Evolutionary conservation across 352 stramenopile genomes (phyloP), one percentile per base, ranked within the genome.

Genomic region (Phytophthora cryptogea): DNA sequence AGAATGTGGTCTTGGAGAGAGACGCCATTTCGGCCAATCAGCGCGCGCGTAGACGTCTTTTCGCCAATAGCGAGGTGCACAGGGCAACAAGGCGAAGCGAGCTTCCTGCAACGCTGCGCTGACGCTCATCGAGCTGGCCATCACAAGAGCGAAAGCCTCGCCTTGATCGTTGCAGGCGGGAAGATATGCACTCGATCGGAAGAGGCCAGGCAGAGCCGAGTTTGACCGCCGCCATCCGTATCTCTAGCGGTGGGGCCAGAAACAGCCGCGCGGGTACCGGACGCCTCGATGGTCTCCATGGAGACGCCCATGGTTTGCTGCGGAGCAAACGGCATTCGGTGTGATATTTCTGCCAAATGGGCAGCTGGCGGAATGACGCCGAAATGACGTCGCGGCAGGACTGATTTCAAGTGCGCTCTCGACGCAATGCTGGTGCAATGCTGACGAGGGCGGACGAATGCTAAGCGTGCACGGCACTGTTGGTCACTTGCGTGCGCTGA

Each of bases 311-410:
- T 23, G 20, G 20, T 23, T 23, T 23, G 20, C 20, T 23, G 20
- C 2, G 20, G 20, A 23, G 20, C 20, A 23, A 23, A 23, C 20
- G 20, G 20, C 20, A 23, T 49, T 66, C 50, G 58, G 49, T 61
- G 50, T 60, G 42, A 48, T 59, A 48, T 13, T 20, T 16, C 49
- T 48, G 49, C 50, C 49, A 66, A 66, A 44, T 66, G 58, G 58
- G 32, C 6, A 66, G 42, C 33, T 66, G 58, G 42, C 50, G 27
- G 46, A 64, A 40, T 37, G 40, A 53, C 9, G 10, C 32, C 32
- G 14, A 40, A 40, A 40, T 40, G 35, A 40, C 33, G 6, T n/a
- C 10, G n/a, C 14, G 13, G 16, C 26, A 23, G 33, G 31, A 58
- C 30, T 8, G 32, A 48, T 53, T 20, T 48, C 48, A 7, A 31